Evolutionary conservation across 2,329 filamentous ascomycete genomes (phyloP).

Genomic region (Metarhizium rileyi): DNA sequence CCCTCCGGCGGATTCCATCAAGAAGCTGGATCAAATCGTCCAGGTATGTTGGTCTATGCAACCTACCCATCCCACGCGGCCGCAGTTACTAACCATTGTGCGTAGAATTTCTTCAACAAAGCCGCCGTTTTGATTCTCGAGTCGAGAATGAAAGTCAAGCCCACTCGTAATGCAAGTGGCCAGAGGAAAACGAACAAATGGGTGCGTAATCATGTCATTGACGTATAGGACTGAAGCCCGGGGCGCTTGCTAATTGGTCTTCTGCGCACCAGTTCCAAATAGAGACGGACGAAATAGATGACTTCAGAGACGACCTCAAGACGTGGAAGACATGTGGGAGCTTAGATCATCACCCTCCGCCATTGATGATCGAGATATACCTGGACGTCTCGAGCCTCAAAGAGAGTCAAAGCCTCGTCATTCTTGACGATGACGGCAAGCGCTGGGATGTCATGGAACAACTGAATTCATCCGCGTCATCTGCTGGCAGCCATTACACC

Average conservation of each 20-base stretch:
- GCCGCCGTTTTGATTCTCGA: slow-evolving; percentile 75
- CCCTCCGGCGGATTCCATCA: slow-evolving; percentile 56
- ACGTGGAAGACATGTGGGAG: slow-evolving; percentile 76
- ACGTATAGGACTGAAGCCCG: not conserved
- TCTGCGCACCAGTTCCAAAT: slow-evolving; percentile 68
- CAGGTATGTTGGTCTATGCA: slow-evolving; percentile 47
- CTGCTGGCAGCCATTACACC: slow-evolving; percentile 35
- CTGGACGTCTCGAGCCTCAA: slow-evolving; percentile 71
- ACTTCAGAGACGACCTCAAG: slow-evolving; percentile 70
- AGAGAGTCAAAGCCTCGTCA: slow-evolving; percentile 76
- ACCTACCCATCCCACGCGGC: not conserved
- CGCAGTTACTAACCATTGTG: not conserved
- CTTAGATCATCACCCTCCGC: slow-evolving; percentile 66
- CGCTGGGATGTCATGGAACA: slow-evolving; percentile 87
- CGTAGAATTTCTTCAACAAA: slow-evolving; percentile 84
- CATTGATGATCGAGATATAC: slow-evolving; percentile 84
- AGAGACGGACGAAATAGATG: slow-evolving; percentile 84
- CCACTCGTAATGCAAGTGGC: slow-evolving; percentile 29
- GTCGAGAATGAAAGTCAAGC: slow-evolving; percentile 63
- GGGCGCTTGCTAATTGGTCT: not conserved
- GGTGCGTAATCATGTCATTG: slow-evolving; percentile 43
- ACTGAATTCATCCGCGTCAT: slow-evolving; percentile 51
- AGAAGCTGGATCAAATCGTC: slow-evolving; percentile 87
- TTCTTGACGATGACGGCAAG: slow-evolving; percentile 81
- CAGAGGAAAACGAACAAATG: slow-evolving; percentile 68